A percentile compares a stretch with the other conserved stretches of the same genome.
These are phyloP conservation scores for Nidularia pulvinata DNA, from an alignment of 768 basidiomycete species.

Conservation along the genomic window DNA sequence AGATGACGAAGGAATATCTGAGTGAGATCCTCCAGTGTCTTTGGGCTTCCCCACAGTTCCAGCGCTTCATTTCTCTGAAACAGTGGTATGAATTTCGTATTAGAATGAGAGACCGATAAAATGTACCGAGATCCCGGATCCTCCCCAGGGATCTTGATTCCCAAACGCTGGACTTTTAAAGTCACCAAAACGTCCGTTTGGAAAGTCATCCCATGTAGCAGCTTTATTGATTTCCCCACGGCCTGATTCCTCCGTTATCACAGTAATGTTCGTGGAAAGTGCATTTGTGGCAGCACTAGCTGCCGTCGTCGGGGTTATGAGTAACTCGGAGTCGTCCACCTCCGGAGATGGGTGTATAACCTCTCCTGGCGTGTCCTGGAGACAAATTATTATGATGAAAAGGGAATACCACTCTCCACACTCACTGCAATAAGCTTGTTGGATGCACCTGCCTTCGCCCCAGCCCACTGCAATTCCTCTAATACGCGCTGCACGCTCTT, in stretches of 20 bases:
- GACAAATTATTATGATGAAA: conserved; percentile 1
- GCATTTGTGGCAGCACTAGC: conserved; percentile 59
- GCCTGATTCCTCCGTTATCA: conserved; percentile 55
- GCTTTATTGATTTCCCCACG: conserved; percentile 78
- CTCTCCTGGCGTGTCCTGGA: conserved; percentile 38
- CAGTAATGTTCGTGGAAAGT: conserved; percentile 43
- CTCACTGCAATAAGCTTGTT: conserved; percentile 72
- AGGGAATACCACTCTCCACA: conserved; percentile 1
- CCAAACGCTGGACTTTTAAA: conserved; percentile 98
- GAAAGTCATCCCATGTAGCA: conserved; percentile 92
- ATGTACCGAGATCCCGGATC: conserved; percentile 57
- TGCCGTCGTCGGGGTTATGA: conserved; percentile 68
- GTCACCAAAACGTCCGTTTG: conserved; percentile 98
- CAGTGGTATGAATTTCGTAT: neutral
- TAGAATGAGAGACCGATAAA: neutral
- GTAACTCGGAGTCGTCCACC: conserved; percentile 29
- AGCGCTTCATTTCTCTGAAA: conserved; percentile 61
- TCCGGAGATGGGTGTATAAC: conserved; percentile 19
- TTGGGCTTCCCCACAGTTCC: conserved; percentile 76
- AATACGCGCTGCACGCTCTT: conserved; percentile 90
- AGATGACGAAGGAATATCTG: conserved; percentile 82
- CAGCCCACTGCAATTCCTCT: conserved; percentile 77
- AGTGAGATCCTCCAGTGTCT: conserved; percentile 67
- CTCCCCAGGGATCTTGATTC: conserved; percentile 75
- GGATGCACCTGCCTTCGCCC: conserved; percentile 31